Evolutionary conservation across 805 yeast genomes (phyloP).

Genomic region (Torulaspora indica): DNA sequence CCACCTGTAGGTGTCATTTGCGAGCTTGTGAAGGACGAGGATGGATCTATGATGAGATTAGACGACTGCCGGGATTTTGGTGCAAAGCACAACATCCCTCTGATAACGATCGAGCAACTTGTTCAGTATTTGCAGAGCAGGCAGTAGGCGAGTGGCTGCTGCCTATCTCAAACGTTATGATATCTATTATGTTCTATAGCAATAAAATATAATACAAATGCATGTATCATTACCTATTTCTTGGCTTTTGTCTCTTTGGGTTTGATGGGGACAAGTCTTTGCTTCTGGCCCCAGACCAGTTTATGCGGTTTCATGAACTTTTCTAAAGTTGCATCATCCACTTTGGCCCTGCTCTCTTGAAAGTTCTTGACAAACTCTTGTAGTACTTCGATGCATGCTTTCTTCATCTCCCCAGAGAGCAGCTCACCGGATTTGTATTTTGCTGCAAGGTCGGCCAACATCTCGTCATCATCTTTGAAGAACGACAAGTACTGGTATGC

Average conservation of each 20-base stretch:
- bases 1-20: conserved; percentile 89
- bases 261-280: conserved; percentile 69
- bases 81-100: conserved; percentile 53
- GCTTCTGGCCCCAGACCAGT: conserved; percentile 67
- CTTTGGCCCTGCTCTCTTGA: conserved; percentile 69
- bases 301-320: conserved; percentile 81
- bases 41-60: conserved; percentile 92
- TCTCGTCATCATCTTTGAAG: conserved; percentile 83
- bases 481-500: conserved; percentile 90
- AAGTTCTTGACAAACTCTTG: conserved; percentile 75
- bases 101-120: conserved; percentile 69
- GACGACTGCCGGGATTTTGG: conserved; percentile 77
- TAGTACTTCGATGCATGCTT: conserved; percentile 71
- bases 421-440: conserved; percentile 75
- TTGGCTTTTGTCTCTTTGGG: conserved; percentile 42
- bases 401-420: conserved; percentile 90
- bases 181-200: conserved; percentile 1
- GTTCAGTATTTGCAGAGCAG: conserved; percentile 9
- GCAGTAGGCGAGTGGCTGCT: neutral
- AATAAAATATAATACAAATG: conserved; percentile 1
- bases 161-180: neutral
- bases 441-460: conserved; percentile 55
- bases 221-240: conserved; percentile 7
- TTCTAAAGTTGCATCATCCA: conserved; percentile 57
- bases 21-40: conserved; percentile 87